Percentiles rank a stretch among this genome's conserved stretches.
These are phyloP conservation scores for Jatropha podagrica DNA, from an alignment of 441 rosid genomes.

Conservation along the genomic window DNA sequence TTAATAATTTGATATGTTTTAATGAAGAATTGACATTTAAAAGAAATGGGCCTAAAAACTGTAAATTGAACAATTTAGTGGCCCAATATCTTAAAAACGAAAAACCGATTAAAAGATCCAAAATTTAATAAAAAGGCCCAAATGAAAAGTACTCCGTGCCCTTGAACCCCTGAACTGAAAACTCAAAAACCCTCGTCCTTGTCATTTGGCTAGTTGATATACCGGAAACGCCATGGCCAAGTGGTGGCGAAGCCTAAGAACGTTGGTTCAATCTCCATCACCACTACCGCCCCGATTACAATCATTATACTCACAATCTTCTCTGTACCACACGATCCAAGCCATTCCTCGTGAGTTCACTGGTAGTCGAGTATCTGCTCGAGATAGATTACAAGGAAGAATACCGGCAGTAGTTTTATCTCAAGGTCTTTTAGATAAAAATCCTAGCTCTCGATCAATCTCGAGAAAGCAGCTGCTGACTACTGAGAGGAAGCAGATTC, in stretches of 20 bases:
- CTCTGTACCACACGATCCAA: slow-evolving; percentile 73
- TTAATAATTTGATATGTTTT: no score
- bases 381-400: slow-evolving; percentile 80
- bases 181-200: slow-evolving; percentile 4
- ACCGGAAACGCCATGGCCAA: slow-evolving; percentile 28
- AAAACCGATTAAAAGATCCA: no score
- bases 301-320: slow-evolving; percentile 25
- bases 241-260: slow-evolving; percentile 61
- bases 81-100: no score
- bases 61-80: no score
- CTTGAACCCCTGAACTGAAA: slow-evolving; percentile 7
- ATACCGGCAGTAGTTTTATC: slow-evolving; percentile 88
- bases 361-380: slow-evolving; percentile 60
- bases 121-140: neutral
- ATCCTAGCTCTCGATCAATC: slow-evolving; percentile 33
- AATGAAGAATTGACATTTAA: no score
- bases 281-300: slow-evolving; percentile 26
- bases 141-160: no score
- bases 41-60: no score
- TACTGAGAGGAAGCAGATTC: slow-evolving; percentile 80
- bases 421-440: slow-evolving; percentile 50
- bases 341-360: slow-evolving; percentile 74
- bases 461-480: slow-evolving; percentile 76
- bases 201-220: slow-evolving; percentile 1
- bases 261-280: slow-evolving; percentile 27